Evolutionary conservation across 805 yeast genomes (phyloP).

Genomic region (Priceomyces medius): DNA sequence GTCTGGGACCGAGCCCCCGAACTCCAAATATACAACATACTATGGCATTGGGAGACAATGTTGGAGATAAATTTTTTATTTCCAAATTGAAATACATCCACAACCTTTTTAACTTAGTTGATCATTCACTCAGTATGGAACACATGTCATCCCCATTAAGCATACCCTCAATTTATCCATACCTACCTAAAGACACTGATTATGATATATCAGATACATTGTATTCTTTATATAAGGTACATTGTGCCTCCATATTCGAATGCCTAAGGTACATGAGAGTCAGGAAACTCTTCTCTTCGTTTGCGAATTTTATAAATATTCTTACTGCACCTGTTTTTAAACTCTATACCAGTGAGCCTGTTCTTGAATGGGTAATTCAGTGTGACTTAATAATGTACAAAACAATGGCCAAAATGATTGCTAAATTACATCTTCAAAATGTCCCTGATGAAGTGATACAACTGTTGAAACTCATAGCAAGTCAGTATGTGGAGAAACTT

Average conservation of each 20-base stretch:
- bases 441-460: constrained; percentile 56
- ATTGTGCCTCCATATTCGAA: constrained; percentile 64
- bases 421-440: constrained; percentile 57
- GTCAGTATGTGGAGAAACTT: constrained; percentile 47
- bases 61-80: constrained; percentile 10
- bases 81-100: constrained; percentile 30
- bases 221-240: constrained; percentile 58
- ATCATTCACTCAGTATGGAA: constrained; percentile 15
- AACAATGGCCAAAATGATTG: constrained; percentile 54
- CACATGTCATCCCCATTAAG: constrained; percentile 17
- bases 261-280: constrained; percentile 66
- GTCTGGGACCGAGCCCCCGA: background rate
- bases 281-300: constrained; percentile 53
- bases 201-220: constrained; percentile 61
- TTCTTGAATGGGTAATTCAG: constrained; percentile 61
- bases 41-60: background rate
- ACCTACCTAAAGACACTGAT: constrained; percentile 47
- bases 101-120: constrained; percentile 23
- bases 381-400: constrained; percentile 68
- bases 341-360: constrained; percentile 48
- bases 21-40: constrained; percentile 8
- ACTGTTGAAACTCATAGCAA: constrained; percentile 55
- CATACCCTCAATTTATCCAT: constrained; percentile 42
- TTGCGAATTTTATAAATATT: constrained; percentile 51
- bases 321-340: constrained; percentile 64